phyloP scores from a whole-genome alignment of 495 filamentous ascomycete genomes.

The Xylaria bambusicola region DNA sequence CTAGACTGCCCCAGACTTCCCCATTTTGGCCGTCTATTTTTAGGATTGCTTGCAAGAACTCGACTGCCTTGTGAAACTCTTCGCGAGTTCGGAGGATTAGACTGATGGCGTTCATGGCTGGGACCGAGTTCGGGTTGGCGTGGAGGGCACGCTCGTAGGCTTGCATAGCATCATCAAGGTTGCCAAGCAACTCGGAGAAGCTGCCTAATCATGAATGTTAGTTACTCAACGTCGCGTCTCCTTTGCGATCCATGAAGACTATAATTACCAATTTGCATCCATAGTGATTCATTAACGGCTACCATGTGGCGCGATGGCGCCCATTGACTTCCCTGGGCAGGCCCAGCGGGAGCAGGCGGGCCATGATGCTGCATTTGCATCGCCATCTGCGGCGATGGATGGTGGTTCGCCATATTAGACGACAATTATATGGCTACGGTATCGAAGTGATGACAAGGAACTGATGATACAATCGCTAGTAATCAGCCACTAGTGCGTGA shows the following conservation, averaged over 20 bases:
- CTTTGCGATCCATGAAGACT: background rate
- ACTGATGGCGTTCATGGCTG: constrained; percentile 93
- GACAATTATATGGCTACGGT: background rate
- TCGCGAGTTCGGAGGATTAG: constrained; percentile 88
- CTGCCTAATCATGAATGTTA: constrained; percentile 60
- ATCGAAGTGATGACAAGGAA: background rate
- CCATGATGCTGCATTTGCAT: constrained; percentile 61
- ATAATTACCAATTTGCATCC: constrained; percentile 90
- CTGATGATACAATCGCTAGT: background rate
- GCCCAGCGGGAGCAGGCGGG: constrained; percentile 47
- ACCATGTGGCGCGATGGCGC: constrained; percentile 49
- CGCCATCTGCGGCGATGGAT: constrained; percentile 57
- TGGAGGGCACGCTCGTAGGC: constrained; percentile 88
- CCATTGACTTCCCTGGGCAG: constrained; percentile 34
- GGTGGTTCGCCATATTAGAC: constrained; percentile 54
- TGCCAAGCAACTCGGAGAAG: constrained; percentile 83
- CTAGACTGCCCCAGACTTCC: constrained; percentile 94
- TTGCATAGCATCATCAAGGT: constrained; percentile 81
- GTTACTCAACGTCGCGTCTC: constrained; percentile 16
- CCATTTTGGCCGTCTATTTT: constrained; percentile 88
- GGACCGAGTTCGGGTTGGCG: constrained; percentile 85
- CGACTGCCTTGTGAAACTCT: constrained; percentile 90
- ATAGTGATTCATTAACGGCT: constrained; percentile 78
- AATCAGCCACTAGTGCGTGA: background rate
- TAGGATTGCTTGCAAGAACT: constrained; percentile 87